Percentiles rank a stretch among this genome's conserved stretches.
Conservation (phyloP, 208 protist species). For the Acanthamoeba royreba region DNA sequence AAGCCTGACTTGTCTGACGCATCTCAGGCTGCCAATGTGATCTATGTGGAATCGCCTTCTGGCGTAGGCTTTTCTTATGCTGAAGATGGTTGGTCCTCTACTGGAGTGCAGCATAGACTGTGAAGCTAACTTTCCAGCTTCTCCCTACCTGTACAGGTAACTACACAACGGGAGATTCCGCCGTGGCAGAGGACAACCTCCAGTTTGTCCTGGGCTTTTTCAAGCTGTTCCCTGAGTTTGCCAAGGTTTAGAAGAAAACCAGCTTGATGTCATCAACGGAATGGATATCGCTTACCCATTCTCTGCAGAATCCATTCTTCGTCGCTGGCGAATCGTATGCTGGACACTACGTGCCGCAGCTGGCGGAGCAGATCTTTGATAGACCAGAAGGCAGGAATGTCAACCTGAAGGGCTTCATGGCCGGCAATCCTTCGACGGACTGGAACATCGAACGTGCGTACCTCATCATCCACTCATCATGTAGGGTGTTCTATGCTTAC, state of each 20-base stretch:
- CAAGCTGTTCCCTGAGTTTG: constrained; percentile 36
- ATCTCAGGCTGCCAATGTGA: not conserved
- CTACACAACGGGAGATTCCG: constrained; percentile 12
- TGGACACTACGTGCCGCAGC: not conserved
- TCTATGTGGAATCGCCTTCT: not conserved
- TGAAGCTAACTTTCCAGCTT: not conserved
- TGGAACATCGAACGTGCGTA: not conserved
- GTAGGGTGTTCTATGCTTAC: not conserved
- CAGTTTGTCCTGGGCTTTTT: constrained; percentile 36
- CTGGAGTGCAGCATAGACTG: not conserved
- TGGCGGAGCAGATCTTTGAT: not conserved
- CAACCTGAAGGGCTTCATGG: not conserved
- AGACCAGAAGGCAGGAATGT: not conserved
- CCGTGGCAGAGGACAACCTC: constrained; percentile 33
- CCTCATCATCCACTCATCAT: not conserved
- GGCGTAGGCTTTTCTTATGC: not conserved
- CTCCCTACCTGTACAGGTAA: not conserved
- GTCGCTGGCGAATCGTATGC: not conserved
- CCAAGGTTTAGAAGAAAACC: not conserved
- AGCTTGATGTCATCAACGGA: not conserved
- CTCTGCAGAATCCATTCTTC: not conserved
- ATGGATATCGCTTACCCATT: not conserved
- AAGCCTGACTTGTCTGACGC: not conserved
- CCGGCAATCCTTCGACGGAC: not conserved
- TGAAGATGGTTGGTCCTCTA: not conserved